Evolutionary conservation across 345 rosid genomes (phyloP), one percentile per base, ranked within the genome.

Genomic region (Boechera divaricarpa): DNA sequence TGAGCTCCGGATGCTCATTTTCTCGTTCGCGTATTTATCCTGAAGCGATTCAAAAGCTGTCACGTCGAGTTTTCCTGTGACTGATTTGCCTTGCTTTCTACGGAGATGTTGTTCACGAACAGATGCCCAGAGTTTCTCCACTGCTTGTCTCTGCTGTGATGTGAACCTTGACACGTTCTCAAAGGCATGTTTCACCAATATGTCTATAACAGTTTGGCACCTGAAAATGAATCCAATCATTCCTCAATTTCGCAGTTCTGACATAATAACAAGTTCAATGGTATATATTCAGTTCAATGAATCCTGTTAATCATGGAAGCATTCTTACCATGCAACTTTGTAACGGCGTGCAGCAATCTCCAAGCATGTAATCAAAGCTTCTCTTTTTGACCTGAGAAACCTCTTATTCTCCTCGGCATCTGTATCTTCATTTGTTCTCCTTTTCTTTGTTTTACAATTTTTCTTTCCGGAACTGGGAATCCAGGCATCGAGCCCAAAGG

Each of bases 121-220:
- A 12, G 99, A 95, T 36, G 85, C 84, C 99, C 94, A 92, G 3
- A 95, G 97, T 81, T 89, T 93, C 77, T 58, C 85, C 33, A 95
- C 86, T 67, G 98, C 99, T 77, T 81, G 92, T 75, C 99, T 88
- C 73, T 92, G 99, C 28, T 44, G 82, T 48, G 89, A 80, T 7
- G 97, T 93, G 85, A 95, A 93, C 79, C 89, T 95, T 21, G 84
- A 68, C 61, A 87, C 89, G 64, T 91, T 87, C 66, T 95, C 97
- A 54, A 66, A 90, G 6, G 99, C 99, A 78, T 89, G 96, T 85
- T 95, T 91, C 53, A 90, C 99, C 85, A 95, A 75, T 79, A 95
- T 95, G 84, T 92, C 99, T 82, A 95, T 91, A 60, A 83, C 94
- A 1, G 96, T 95, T 83, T 95, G 99, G 73, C 99, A 95, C 99